Base-by-base conservation (phyloP, 2,329 filamentous ascomycete species). In the Sordariomycetes sp. region DNA sequence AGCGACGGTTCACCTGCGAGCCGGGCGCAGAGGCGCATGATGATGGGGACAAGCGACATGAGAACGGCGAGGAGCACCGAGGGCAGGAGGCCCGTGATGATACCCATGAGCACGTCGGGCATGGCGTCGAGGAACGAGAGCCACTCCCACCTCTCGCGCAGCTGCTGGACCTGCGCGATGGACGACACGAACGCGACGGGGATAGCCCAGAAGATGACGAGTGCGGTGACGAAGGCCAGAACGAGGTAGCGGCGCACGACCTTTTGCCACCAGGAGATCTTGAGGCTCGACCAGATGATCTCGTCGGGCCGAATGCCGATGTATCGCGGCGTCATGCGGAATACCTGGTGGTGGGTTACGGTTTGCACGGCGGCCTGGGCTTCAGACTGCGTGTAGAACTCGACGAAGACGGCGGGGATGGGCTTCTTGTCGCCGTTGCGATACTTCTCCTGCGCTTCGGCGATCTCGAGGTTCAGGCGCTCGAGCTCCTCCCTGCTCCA, bases 321-420 rank as follows among this genome's bases (percentile, higher is more conserved):
- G 65, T 88, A 89, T 25, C 90, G 84, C 32, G 90, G 90, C 3
- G 87, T 80, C 85, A 99, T 91, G 66, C 92, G 89, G 42, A 95
- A 75, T 36, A 89, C 86, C 59, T 89, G 84, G 70, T 96, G 90
- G 69, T 96, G 90, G 2, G 90, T 84, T 10, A 97, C 77, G 25
- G 87, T 85, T 69, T 99, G 94, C 68, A 83, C 92, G 15, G 92
- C 92, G 56, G 81, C 79, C 70, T 99, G 91, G 15, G 94, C 94
- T 58, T 89, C 87, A 57, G 86, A 81, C 67, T 96, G 89, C 1
- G 79, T 83, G 60, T 81, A 78, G 65, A 97, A 99, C 67, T 97
- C 91, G 62, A 99, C 84, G 64, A 99, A 99, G 12, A 94, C 89
- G 24, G 90, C 86, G 15, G 86, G 82, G 35, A 90, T 75, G 61